Conservation (phyloP, 179 eudicot genomes). For the Silene coronaria region DNA sequence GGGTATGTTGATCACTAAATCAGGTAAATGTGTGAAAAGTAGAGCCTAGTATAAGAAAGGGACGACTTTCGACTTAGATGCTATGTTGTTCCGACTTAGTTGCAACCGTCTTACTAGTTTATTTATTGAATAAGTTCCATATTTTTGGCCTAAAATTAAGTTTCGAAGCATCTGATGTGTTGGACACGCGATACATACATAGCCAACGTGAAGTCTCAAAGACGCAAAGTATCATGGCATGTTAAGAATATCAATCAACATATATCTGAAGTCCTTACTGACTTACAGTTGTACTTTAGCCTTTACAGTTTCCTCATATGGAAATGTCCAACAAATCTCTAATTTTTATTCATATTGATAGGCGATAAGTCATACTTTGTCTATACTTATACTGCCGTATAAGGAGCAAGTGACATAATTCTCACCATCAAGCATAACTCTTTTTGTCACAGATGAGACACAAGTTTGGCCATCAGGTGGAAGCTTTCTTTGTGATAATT, state of each 20-base stretch:
- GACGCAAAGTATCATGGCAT: not conserved
- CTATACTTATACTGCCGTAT: not conserved
- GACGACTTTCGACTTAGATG: not conserved
- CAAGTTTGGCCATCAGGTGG: conserved; percentile 87
- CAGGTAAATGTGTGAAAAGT: not conserved
- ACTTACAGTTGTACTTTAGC: not conserved
- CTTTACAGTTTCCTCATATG: not conserved
- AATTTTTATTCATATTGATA: not conserved
- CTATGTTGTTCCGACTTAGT: not conserved
- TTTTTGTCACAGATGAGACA: conserved; percentile 42
- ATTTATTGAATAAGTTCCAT: not conserved
- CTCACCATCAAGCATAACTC: not conserved
- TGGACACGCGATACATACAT: not conserved
- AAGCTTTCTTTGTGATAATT: conserved; percentile 77
- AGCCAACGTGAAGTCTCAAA: not conserved
- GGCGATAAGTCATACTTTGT: not conserved
- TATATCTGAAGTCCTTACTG: not conserved
- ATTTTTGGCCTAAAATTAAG: not conserved
- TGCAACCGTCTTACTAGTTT: not conserved
- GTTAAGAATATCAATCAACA: not conserved
- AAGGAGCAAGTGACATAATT: not conserved
- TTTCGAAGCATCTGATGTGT: not conserved
- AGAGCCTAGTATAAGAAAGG: not conserved
- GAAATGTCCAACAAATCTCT: not conserved
- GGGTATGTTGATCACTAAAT: not conserved